Evolutionary conservation across 768 basidiomycete species (phyloP), one percentile per base, ranked within the genome.

Genomic region (Suillus occidentalis): DNA sequence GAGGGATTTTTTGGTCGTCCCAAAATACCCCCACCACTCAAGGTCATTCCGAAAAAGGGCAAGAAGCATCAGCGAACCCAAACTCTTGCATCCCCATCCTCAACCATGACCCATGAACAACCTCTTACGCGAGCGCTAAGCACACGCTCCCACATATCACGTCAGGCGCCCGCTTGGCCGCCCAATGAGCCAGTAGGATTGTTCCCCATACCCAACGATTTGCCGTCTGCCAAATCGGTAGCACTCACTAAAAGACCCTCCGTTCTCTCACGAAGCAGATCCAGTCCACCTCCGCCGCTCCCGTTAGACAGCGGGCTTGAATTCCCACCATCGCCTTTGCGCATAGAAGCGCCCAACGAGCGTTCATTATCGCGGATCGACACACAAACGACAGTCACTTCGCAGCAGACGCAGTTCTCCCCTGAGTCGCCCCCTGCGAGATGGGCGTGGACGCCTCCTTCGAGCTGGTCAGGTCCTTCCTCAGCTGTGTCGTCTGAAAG

Each of bases 1-100:
- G 74, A 74, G 39, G 31, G 69, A 0, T 74, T 40, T 39, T 65
- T 77, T 53, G 68, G 72, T 14, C 71, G 65, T 5, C 65, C 72
- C 34, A 72, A 68, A 37, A 63, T 69, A 22, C 66, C 70, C 36
- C 62, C 61, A 2, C 68, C 73, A 3, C 64, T 71, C 0, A 66
- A 66, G 34, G 22, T 66, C 47, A 40, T 59, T 13, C 57, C 57
- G 25, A 59, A 59, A 39, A 59, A 59, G 39, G 47, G 2, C 9
- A 50, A 43, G 49, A 64, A 55, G 16, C 72, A 72, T 16, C 50
- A 61, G 34, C 70, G 65, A 39, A 65, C 59, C 45, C 10, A 16
- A 25, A 70, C 72, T 34, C 22, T 58, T 28, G 40, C 57, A 6
- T 34, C 60, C 31, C 40, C 59, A 43, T 12, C 39, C 14, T 3